Evolutionary conservation across 2,329 filamentous ascomycete species (phyloP).

Genomic region (Sporothrix humicola): DNA sequence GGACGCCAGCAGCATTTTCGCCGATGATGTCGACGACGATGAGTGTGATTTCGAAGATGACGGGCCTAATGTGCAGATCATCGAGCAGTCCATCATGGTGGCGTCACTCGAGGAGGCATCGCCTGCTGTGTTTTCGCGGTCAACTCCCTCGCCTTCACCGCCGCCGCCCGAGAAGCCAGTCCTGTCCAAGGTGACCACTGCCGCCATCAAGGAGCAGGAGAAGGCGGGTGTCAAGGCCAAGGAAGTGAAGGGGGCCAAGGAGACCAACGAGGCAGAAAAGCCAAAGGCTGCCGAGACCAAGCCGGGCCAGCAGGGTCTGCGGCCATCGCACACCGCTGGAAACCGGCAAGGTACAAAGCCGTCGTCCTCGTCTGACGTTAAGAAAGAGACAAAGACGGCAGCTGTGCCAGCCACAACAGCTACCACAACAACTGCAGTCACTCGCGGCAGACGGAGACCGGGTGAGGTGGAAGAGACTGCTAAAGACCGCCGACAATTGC

Average conservation of each 20-base stretch:
- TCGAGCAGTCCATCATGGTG: constrained; percentile 51
- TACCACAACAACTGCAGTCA: background rate
- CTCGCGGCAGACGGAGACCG: constrained; percentile 27
- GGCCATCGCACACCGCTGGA: constrained; percentile 57
- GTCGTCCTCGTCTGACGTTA: constrained; percentile 40
- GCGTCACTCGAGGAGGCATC: constrained; percentile 39
- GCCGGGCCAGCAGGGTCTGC: constrained; percentile 44
- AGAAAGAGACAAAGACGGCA: constrained; percentile 4
- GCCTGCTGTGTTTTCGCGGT: background rate
- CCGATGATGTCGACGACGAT: constrained; percentile 46
- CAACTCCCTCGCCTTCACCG: constrained; percentile 47
- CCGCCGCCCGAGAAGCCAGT: constrained; percentile 48
- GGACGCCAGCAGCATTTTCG: constrained; percentile 53
- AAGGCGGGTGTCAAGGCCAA: background rate
- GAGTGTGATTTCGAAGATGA: constrained; percentile 46
- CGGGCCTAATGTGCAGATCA: constrained; percentile 53
- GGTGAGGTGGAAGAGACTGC: constrained; percentile 1
- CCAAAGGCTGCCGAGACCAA: background rate
- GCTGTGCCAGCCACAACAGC: background rate
- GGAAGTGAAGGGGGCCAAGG: background rate
- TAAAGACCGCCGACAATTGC: constrained; percentile 6
- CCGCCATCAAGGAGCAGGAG: constrained; percentile 18
- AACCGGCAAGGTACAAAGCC: constrained; percentile 47
- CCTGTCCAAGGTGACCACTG: background rate
- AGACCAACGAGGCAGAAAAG: background rate